phyloP scores from a whole-genome alignment of 2,329 filamentous ascomycete species.

The Pestalotiopsis sp. region DNA sequence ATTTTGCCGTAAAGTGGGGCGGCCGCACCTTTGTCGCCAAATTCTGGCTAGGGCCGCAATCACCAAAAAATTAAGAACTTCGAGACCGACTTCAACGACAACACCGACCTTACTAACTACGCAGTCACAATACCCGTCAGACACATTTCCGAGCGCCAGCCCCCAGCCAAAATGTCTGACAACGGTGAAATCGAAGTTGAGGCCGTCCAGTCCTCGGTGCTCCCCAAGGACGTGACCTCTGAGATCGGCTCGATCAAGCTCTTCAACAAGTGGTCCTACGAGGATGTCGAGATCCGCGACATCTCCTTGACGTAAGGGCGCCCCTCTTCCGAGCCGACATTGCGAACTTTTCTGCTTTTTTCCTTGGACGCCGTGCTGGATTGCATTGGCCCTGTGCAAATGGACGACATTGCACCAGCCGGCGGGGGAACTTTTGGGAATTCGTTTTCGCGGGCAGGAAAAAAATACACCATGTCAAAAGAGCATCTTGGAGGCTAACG shows the following conservation, averaged over 20 bases:
- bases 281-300: constrained; percentile 99
- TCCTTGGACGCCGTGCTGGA: background rate
- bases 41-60: background rate
- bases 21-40: background rate
- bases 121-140: constrained; percentile 9
- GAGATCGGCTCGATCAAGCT: constrained; percentile 82
- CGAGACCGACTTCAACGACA: constrained; percentile 5
- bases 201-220: constrained; percentile 63
- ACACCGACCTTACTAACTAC: background rate
- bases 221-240: constrained; percentile 77
- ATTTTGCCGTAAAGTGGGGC: background rate
- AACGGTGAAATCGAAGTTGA: constrained; percentile 80
- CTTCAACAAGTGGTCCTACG: constrained; percentile 80
- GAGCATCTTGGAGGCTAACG: constrained; percentile 30
- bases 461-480: background rate
- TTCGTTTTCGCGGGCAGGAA: background rate
- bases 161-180: constrained; percentile 71
- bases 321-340: constrained; percentile 15
- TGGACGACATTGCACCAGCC: background rate
- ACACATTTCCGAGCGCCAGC: constrained; percentile 6
- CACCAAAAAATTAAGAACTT: constrained; percentile 3
- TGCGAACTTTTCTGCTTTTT: background rate
- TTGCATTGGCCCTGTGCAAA: background rate
- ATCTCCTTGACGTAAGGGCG: constrained; percentile 96
- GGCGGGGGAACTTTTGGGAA: background rate